Evolutionary conservation across 2,329 filamentous ascomycete species (phyloP).

Genomic region (Hypoxylon sp.): DNA sequence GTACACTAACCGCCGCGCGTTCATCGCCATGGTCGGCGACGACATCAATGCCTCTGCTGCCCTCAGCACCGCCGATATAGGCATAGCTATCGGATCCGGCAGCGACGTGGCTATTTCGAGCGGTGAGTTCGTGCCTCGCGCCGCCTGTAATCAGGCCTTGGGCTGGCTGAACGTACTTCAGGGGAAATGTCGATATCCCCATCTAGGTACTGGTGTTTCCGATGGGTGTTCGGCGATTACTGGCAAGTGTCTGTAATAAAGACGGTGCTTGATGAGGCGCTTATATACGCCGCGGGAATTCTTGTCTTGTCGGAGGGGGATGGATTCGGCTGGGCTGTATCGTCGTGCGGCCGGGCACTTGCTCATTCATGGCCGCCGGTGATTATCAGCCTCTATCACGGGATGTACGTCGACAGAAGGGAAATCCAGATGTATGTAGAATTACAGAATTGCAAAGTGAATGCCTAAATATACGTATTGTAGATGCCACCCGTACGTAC

Average conservation of each 20-base stretch:
- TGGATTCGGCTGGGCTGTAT: not conserved
- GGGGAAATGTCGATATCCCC: not conserved
- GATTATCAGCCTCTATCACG: too few species aligned
- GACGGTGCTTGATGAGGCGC: not conserved
- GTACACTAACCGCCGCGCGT: constrained; percentile 59
- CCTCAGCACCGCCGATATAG: constrained; percentile 83
- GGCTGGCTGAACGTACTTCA: too few species aligned
- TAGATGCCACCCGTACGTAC: too few species aligned
- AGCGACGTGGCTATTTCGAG: constrained; percentile 87
- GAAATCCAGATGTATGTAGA: too few species aligned
- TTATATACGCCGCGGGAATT: not conserved
- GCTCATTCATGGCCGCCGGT: not conserved
- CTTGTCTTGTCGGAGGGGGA: not conserved
- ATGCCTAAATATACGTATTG: too few species aligned
- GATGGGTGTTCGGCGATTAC: not conserved
- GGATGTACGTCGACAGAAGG: too few species aligned
- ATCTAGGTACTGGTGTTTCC: too few species aligned
- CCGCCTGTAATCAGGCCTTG: too few species aligned
- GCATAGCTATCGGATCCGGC: constrained; percentile 86
- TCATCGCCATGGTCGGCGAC: constrained; percentile 88
- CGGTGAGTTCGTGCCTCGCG: constrained; percentile 74
- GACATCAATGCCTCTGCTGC: constrained; percentile 92
- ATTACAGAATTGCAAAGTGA: too few species aligned
- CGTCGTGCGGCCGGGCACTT: not conserved
- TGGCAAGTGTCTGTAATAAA: not conserved